Percentiles rank a stretch among this genome's conserved stretches.
These are phyloP conservation scores for Panicum hallii DNA, from an alignment of 202 grass and related monocot species.

Conservation along the genomic window DNA sequence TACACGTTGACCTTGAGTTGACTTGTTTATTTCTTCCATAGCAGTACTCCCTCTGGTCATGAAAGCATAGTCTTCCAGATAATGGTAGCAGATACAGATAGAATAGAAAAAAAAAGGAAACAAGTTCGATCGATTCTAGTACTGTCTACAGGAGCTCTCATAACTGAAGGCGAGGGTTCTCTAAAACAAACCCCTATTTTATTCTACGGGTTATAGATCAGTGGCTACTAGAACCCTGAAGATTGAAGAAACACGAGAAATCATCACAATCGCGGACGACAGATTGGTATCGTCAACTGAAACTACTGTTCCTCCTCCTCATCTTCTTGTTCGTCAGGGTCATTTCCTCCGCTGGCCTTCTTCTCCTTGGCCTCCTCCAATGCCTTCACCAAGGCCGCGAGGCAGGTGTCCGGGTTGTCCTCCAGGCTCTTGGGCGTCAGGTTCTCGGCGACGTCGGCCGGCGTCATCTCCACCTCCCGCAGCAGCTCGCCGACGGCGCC, in stretches of 20 bases:
- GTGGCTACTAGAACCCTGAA: not conserved
- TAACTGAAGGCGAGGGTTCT: not conserved
- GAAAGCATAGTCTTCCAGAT: not conserved
- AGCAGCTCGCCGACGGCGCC: conserved; percentile 35
- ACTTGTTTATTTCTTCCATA: not conserved
- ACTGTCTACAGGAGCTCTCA: too few species aligned
- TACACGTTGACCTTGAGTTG: not conserved
- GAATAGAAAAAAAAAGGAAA: too few species aligned
- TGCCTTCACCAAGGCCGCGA: conserved; percentile 46
- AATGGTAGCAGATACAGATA: too few species aligned
- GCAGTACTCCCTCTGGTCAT: not conserved
- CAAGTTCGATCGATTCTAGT: too few species aligned
- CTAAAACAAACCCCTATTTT: not conserved
- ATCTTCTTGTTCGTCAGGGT: not conserved
- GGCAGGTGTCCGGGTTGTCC: conserved; percentile 36
- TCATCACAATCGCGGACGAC: not conserved
- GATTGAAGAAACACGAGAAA: not conserved
- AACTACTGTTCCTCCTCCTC: conserved; percentile 6
- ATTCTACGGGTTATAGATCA: not conserved
- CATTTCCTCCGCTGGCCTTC: not conserved
- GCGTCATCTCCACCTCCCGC: conserved; percentile 51
- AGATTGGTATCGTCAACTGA: not conserved
- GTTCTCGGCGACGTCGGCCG: conserved; percentile 69
- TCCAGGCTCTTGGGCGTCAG: conserved; percentile 58
- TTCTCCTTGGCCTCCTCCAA: conserved; percentile 51